Evolutionary conservation across 352 stramenopile genomes (phyloP), one percentile per base, ranked within the genome.

Genomic region (Peronospora destructor): DNA sequence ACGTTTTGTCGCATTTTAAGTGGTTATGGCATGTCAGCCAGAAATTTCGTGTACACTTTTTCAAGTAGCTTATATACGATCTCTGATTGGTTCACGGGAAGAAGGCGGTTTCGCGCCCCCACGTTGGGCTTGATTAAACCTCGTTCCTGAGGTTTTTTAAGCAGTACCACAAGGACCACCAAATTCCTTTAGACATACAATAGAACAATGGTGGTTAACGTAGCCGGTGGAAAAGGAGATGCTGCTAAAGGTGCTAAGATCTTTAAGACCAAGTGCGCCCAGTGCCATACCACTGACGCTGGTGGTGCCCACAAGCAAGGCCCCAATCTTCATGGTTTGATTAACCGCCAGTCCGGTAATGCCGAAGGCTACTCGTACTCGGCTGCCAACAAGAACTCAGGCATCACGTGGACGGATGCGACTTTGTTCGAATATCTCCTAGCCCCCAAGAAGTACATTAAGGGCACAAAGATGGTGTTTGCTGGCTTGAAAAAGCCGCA

Each of bases 381-480:
- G 50, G 77, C 80, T 34, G 96, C 96, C 59, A 99, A 99, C 85
- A 98, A 99, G 90, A 98, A 98, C 76, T 98, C 87, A 61, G 84
- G 83, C 35, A 85, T 99, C 52, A 77, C 73, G 11, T 99, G 96
- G 96, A 95, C 74, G 13, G 94, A 99, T 42, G 89, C 97, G 61
- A 98, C 95, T 37, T 73, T 99, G 14, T 99, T 98, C 65, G 94
- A 98, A 57, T 99, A 99, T 83, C 82, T 99, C 35, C 81, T 98
- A 28, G 96, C 96, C 45, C 97, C 97, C 12, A 99, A 99, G 91
- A 99, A 99, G 85, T 99, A 99, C 93, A 99, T 99, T 66, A 98
- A 98, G 92, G 96, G 97, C 65, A 99, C 97, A 49, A 99, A 99
- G 85, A 99, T 99, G 97, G 94, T 99, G 36, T 99, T 99, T 59